phyloP scores from a whole-genome alignment of 306 rosid genomes.

The Mucuna pruriens region DNA sequence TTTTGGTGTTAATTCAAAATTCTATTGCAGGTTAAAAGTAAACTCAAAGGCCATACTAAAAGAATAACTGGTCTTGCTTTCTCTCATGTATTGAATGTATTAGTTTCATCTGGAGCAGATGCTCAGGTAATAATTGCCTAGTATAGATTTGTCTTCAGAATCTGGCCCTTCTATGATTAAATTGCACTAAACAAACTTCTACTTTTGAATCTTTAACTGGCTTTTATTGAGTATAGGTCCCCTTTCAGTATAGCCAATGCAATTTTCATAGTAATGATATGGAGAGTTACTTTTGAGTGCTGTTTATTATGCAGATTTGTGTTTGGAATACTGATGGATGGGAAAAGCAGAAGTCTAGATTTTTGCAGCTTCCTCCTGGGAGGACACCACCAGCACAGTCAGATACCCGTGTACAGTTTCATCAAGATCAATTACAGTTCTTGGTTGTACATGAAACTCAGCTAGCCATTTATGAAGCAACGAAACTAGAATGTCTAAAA shows the following conservation, averaged over 20 bases:
- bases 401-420: slow-evolving; percentile 93
- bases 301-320: slow-evolving; percentile 61
- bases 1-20: slow-evolving; percentile 31
- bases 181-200: background rate
- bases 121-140: slow-evolving; percentile 67
- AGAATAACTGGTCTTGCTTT: slow-evolving; percentile 49
- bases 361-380: slow-evolving; percentile 88
- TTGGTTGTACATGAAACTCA: slow-evolving; percentile 96
- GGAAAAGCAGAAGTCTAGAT: slow-evolving; percentile 89
- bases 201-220: background rate
- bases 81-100: slow-evolving; percentile 42
- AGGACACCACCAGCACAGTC: slow-evolving; percentile 76
- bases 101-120: slow-evolving; percentile 55
- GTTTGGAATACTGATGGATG: slow-evolving; percentile 94
- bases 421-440: slow-evolving; percentile 88
- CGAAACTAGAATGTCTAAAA: slow-evolving; percentile 78
- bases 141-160: background rate
- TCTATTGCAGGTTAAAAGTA: slow-evolving; percentile 47
- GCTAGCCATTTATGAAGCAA: slow-evolving; percentile 85
- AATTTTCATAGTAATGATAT: background rate
- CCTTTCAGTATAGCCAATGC: background rate
- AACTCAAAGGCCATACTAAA: slow-evolving; percentile 53
- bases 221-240: background rate
- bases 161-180: slow-evolving; percentile 16
- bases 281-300: slow-evolving; percentile 23